Conservation (phyloP, 495 filamentous ascomycete genomes). For the Durotheca rogersii region DNA sequence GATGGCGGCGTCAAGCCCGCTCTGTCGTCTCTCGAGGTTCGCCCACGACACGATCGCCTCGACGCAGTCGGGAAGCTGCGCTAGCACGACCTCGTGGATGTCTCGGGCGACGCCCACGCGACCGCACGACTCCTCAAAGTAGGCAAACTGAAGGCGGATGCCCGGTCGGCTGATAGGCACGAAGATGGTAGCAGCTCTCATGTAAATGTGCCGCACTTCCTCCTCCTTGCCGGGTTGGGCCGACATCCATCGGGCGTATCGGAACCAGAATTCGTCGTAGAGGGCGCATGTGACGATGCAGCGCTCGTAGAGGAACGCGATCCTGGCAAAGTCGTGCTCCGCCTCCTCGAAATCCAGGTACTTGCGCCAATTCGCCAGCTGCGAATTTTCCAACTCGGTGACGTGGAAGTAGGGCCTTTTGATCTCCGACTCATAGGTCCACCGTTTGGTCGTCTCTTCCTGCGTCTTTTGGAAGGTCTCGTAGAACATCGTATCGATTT, state of each 20-base stretch:
- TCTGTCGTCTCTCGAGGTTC: slow-evolving; percentile 82
- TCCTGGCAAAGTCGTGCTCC: slow-evolving; percentile 74
- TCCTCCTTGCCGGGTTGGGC: slow-evolving; percentile 79
- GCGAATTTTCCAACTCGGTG: slow-evolving; percentile 81
- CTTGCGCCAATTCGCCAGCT: slow-evolving; percentile 91
- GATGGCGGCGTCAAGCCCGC: slow-evolving; percentile 84
- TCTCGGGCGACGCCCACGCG: slow-evolving; percentile 76
- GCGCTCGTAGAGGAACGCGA: slow-evolving; percentile 86
- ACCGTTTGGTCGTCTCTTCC: slow-evolving; percentile 86
- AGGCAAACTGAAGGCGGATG: slow-evolving; percentile 85
- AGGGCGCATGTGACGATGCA: slow-evolving; percentile 89
- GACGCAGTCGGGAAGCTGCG: slow-evolving; percentile 66
- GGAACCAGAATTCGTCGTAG: slow-evolving; percentile 97
- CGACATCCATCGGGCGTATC: slow-evolving; percentile 96
- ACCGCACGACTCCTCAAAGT: slow-evolving; percentile 84
- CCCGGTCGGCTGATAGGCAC: slow-evolving; percentile 80
- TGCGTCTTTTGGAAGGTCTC: slow-evolving; percentile 81
- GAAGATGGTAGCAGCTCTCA: slow-evolving; percentile 79
- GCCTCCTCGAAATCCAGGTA: slow-evolving; percentile 96
- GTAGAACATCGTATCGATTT: slow-evolving; percentile 77
- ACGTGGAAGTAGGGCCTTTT: slow-evolving; percentile 98
- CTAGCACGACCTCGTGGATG: slow-evolving; percentile 78
- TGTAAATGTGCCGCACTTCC: slow-evolving; percentile 91
- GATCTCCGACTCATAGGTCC: slow-evolving; percentile 92
- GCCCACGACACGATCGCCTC: slow-evolving; percentile 87